Evolutionary conservation across 75 land plant species (phyloP).

Genomic region (Pinus albicaulis): DNA sequence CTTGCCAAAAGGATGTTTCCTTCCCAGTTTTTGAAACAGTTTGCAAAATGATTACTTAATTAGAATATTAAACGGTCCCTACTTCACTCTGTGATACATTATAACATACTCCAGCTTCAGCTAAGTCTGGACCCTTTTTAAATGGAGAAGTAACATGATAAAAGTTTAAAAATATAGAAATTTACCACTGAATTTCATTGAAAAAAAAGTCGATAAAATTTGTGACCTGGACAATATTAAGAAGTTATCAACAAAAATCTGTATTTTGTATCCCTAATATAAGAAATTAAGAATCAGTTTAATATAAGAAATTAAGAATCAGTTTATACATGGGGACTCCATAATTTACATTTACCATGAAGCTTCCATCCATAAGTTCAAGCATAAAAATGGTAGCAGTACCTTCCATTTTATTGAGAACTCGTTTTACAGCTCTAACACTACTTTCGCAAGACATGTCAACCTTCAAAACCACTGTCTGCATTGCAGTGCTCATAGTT

Average conservation of each 20-base stretch:
- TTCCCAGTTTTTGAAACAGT: constrained; percentile 94
- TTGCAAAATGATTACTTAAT: constrained; percentile 27
- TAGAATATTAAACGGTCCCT: not conserved
- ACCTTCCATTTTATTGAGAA: constrained; percentile 88
- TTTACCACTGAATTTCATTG: not conserved
- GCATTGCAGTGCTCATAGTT: constrained; percentile 15
- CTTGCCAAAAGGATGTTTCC: constrained; percentile 74
- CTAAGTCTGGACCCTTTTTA: not conserved
- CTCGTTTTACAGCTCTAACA: constrained; percentile 82
- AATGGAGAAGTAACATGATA: not conserved
- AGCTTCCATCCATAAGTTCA: not conserved
- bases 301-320: no score
- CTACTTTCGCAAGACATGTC: constrained; percentile 92
- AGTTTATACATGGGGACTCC: not conserved
- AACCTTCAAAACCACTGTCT: constrained; percentile 93
- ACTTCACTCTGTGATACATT: not conserved
- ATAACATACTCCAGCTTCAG: not conserved
- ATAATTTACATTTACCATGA: not conserved
- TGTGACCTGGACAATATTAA: not conserved
- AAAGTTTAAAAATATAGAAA: not conserved
- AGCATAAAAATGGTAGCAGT: not conserved
- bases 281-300: no score
- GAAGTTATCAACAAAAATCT: no score
- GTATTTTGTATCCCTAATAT: no score
- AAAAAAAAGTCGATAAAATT: not conserved